Evolutionary conservation across 2,329 filamentous ascomycete species (phyloP), one percentile per base, ranked within the genome.

Genomic region (Thielaviopsis punctulata): DNA sequence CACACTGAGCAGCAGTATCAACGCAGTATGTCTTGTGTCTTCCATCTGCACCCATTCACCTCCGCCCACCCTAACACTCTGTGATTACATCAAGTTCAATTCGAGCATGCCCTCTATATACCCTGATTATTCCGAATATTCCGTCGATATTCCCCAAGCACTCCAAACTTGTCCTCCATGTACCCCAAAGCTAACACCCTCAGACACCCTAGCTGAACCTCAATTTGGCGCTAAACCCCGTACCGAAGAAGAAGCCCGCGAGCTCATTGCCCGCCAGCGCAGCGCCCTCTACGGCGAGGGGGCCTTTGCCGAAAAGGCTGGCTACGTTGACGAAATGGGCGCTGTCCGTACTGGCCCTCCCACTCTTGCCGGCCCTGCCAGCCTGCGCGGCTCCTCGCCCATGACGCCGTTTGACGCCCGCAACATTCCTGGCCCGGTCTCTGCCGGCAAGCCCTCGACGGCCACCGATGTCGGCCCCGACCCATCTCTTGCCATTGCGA

Each of bases 1-100:
- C 92, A 98, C 73, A 93, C 95, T 73, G 92, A 98, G 79, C 92
- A 98, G 79, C 92, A 98, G 80, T 96, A 94, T 73, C 94, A 96
- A 76, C 83, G 90, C 86, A 95, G 92, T 96, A 86, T 80, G 84
- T 54, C 21, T 13, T 44, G 18, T 23, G 9, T 44, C 21, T 19
- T 19, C n/a, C 12, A 6, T 15, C 22, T 7, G n/a, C n/a, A n/a
- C n/a, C n/a, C n/a, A n/a, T n/a, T n/a, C n/a, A n/a, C n/a, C n/a
- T n/a, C n/a, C n/a, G n/a, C n/a, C n/a, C n/a, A n/a, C n/a, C n/a
- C n/a, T n/a, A n/a, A n/a, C n/a, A n/a, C n/a, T n/a, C n/a, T n/a
- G n/a, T n/a, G n/a, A n/a, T n/a, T n/a, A n/a, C n/a, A n/a, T n/a
- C n/a, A n/a, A n/a, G n/a, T n/a, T n/a, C n/a, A n/a, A n/a, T n/a